Evolutionary conservation across 257 asterid species (phyloP), one percentile per base, ranked within the genome.

Genomic region (Paulownia fortunei): DNA sequence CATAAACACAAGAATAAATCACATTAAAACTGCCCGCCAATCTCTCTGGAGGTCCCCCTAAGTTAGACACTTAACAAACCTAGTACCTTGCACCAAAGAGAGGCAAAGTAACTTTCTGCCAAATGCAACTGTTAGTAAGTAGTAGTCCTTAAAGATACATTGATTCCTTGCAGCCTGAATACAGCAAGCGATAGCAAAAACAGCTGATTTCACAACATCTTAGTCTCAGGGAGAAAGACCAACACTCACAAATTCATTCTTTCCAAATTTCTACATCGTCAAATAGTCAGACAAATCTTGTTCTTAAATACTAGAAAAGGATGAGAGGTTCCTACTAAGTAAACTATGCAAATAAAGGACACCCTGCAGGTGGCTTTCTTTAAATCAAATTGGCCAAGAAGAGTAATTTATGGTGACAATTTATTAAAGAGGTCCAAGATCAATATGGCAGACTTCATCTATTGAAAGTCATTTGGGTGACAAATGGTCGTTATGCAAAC

Each of bases 81-180:
- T 51, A 51, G 27, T 27, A 11, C 55, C 47, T 79, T 37, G 73
- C 56, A 78, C 70, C 27, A 61, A 67, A 36, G 37, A 49, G 64
- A 63, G 41, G 61, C 56, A 51, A 63, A 64, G 41, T 10, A 18
- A 69, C 64, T 32, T 37, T 49, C 32, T 13, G 54, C 32, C 24
- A 52, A 76, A 49, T 76, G 66, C 67, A 62, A 72, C 18, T 26
- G 36, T 24, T n/a, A 10, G 76, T 12, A 18, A 52, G 24, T 42
- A 5, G 5, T 36, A 13, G 16, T 67, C 47, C 24, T 3, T 60
- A 10, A 26, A 54, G 41, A 8, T n/a, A 39, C 32, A 76, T 67
- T 13, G 13, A 36, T 21, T 63, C 26, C 23, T 63, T 32, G 21
- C 2, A 15, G 27, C 62, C 49, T 27, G 51, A 24, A 26, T 46